These are phyloP conservation scores for Lizonia empirigonia DNA, from an alignment of 2,329 filamentous ascomycete genomes.

Conservation along the genomic window DNA sequence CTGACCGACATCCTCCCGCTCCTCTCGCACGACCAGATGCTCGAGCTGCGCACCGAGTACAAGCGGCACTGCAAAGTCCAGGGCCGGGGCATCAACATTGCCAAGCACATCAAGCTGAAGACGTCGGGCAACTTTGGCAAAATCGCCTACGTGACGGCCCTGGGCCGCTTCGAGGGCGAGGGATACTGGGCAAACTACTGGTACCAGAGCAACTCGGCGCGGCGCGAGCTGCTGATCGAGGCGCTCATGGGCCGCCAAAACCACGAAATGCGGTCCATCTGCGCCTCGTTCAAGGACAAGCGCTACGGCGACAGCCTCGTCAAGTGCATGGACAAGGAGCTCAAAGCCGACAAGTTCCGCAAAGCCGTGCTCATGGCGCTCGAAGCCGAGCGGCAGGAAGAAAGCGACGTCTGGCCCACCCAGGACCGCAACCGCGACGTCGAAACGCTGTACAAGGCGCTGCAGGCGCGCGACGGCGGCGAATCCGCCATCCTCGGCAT, in stretches of 20 bases:
- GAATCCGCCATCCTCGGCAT: slow-evolving; percentile 88
- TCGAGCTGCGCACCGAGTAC: slow-evolving; percentile 86
- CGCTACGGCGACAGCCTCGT: slow-evolving; percentile 83
- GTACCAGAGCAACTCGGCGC: slow-evolving; percentile 86
- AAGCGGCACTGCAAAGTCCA: slow-evolving; percentile 87
- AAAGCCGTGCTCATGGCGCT: slow-evolving; percentile 82
- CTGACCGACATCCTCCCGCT: slow-evolving; percentile 84
- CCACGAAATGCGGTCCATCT: slow-evolving; percentile 84
- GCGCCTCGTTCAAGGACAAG: slow-evolving; percentile 86
- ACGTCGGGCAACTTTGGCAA: slow-evolving; percentile 82
- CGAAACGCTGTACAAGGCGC: slow-evolving; percentile 70
- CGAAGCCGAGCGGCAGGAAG: slow-evolving; percentile 83
- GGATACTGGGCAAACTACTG: slow-evolving; percentile 98
- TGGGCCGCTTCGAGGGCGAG: slow-evolving; percentile 90
- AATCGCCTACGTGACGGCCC: slow-evolving; percentile 84
- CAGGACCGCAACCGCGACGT: slow-evolving; percentile 70
- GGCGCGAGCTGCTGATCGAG: slow-evolving; percentile 90
- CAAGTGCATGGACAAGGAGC: slow-evolving; percentile 87
- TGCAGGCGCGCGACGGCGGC: slow-evolving; percentile 74
- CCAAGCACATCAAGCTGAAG: slow-evolving; percentile 85
- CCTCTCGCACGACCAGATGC: slow-evolving; percentile 84
- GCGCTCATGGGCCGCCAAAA: slow-evolving; percentile 89
- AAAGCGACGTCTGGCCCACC: slow-evolving; percentile 65
- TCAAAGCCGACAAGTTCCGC: slow-evolving; percentile 96
- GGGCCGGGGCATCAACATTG: slow-evolving; percentile 80